Base-by-base conservation (phyloP, 1,139 yeast species). In the Nakaseomyces sp. region DNA sequence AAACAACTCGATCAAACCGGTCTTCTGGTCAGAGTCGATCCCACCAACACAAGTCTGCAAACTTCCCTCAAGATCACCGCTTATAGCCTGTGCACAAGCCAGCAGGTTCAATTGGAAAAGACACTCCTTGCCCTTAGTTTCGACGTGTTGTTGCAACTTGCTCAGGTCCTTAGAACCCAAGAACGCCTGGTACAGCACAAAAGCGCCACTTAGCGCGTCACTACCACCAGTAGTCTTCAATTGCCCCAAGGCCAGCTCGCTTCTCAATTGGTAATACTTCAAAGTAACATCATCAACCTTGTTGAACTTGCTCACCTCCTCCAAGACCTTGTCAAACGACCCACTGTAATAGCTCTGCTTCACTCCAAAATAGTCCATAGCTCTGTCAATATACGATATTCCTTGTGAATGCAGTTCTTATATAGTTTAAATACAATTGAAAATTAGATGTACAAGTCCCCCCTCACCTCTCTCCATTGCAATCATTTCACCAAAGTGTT, bases 271-370 rank as follows among this genome's bases (percentile, higher is more conserved):
- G 48, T 61, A 61, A 47, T 52, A 58, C 17, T 48, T 43, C 16
- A 54, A 41, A 40, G 60, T 53, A 43, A 58, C 61, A 46, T 58
- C 61, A 33, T 49, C 47, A 12, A 48, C 43, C 18, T 53, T 49
- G 41, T 45, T 45, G 29, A 45, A 48, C 39, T 50, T 50, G 29
- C 49, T 55, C 20, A 55, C 45, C 43, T 57, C 61, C 35, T 54
- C 50, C 40, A 61, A 47, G 7, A 52, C 50, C 35, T 54, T 54
- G 5, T 50, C 25, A 42, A 50, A 61, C 43, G 55, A 52, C 20
- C 65, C 66, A 9, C 59, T 55, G 45, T 62, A 62, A 46, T 55
- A 63, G 35, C 52, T 54, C 41, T 63, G 66, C 44, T 58, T 63
- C 12, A 63, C 43, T 18, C 52, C 52, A 45, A 60, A 63, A 40